These are phyloP conservation scores for Colletotrichum costaricense DNA, from an alignment of 2,329 filamentous ascomycete species.

Conservation along the genomic window DNA sequence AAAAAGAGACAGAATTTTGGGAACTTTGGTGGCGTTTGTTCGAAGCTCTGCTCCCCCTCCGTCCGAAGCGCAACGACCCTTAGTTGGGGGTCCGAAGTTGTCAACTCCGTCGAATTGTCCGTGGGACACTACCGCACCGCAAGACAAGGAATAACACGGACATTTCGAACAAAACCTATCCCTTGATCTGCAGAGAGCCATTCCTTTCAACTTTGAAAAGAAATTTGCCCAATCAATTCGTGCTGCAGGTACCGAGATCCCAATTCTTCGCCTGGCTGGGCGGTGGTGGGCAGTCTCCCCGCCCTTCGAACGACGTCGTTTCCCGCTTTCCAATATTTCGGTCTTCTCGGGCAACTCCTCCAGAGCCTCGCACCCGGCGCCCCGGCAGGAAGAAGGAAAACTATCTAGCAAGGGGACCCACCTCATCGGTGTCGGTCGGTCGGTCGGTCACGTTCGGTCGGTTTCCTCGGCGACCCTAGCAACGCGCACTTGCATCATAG, in stretches of 20 bases:
- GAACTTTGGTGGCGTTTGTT: slow-evolving; percentile 11
- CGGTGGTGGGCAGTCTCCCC: background rate
- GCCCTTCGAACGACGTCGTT: background rate
- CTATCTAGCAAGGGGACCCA: background rate
- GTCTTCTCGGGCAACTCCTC: slow-evolving; percentile 20
- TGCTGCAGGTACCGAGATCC: background rate
- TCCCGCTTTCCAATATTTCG: background rate
- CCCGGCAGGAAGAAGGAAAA: slow-evolving; percentile 3
- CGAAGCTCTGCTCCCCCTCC: no score
- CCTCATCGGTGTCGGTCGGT: background rate
- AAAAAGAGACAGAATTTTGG: background rate
- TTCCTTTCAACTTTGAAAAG: background rate
- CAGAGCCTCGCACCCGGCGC: slow-evolving; percentile 1
- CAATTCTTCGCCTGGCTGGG: background rate
- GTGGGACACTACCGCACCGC: slow-evolving; percentile 12
- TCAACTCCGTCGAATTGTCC: slow-evolving; percentile 33
- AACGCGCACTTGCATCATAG: background rate
- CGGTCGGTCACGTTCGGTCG: slow-evolving; percentile 12
- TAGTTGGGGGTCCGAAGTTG: slow-evolving; percentile 34
- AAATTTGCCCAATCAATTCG: background rate
- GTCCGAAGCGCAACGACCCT: slow-evolving; percentile 14
- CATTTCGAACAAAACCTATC: background rate
- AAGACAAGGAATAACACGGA: background rate
- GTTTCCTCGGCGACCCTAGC: background rate
- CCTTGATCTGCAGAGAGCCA: slow-evolving; percentile 5